Evolutionary conservation across 768 basidiomycete species (phyloP), one percentile per base, ranked within the genome.

Genomic region (Leccinellum albellum): DNA sequence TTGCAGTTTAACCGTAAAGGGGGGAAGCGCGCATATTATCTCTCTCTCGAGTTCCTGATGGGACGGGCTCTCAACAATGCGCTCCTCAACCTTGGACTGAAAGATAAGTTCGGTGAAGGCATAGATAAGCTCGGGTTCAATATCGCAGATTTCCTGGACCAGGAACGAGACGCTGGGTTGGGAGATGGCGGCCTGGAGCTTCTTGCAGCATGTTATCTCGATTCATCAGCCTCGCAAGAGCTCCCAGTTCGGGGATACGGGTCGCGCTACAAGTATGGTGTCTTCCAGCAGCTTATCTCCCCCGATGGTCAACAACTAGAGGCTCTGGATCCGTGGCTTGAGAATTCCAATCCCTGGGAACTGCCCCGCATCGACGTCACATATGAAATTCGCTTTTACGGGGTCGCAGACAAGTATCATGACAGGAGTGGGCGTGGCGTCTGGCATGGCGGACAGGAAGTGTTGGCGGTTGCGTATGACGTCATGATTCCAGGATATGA

Each of bases 161-260:
- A 88, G 66, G 96, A 98, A 71, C 87, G 95, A 50, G 97, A 99
- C 67, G 94, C 96, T 1, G 96, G 85, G 8, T 81, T 98, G 12
- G 97, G 96, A 6, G 97, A 98, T 70, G 95, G 95, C 61, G 96
- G 96, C 56, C 82, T 98, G 9, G 96, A 97, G 0, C 90, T 96
- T 29, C 83, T 99, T 46, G 97, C 97, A 1, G 96, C 97, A 1
- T 99, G 97, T 76, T 99, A 98, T 70, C 84, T 97, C 52, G 95
- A 98, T 68, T 92, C 90, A n/a, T 84, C 86, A 23, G 87, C 95
- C 3, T 90, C 89, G 9, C 86, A 92, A 67, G 88, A 95, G 72
- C 81, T 98, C 4, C 96, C 96, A 0, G 82, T 92, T 23, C 98
- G 94, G 94, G 96, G 96, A 46, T 98, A 98, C 65, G 94, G 94